Evolutionary conservation across 352 stramenopile genomes (phyloP), one percentile per base, ranked within the genome.

Genomic region (Phytophthora brassicae): DNA sequence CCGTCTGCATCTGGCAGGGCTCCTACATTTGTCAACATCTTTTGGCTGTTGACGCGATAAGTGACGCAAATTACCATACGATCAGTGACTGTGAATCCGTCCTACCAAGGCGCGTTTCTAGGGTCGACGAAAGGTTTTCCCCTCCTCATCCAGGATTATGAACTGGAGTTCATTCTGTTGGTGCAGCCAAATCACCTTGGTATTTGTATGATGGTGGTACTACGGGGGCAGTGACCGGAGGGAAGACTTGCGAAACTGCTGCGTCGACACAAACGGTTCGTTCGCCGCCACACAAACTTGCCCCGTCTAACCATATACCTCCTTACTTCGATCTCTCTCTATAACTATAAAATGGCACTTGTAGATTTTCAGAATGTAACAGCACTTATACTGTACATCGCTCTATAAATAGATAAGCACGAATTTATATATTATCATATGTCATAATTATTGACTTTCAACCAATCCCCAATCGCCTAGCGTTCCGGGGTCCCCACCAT

Each of bases 61-160:
- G 47, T 60, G 61, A 50, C 36, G 17, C 35, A 55, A 64, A 50
- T 20, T 57, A 54, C n/a, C n/a, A n/a, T n/a, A n/a, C 55, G 61
- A 68, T 68, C 61, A 64, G 60, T n/a, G n/a, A n/a, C n/a, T n/a
- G n/a, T n/a, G n/a, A n/a, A n/a, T 66, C 51, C 45, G 38, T 24
- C 11, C 20, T 12, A n/a, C n/a, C n/a, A n/a, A n/a, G 47, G 56
- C 44, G 65, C 65, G 65, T 73, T 70, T 74, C 57, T 74, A 23
- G 24, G 41, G 35, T 44, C 8, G 24, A 16, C 28, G 47, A 48
- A 60, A 49, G 43, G 63, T 66, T 72, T 73, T 72, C 59, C 68
- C 50, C 49, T 39, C 67, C 67, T 31, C 26, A n/a, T n/a, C n/a
- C n/a, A n/a, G n/a, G n/a, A n/a, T 31, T 38, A n/a, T 0, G 6